phyloP scores from a whole-genome alignment of 768 basidiomycete genomes.

The Neoboletus brunneissimus region DNA sequence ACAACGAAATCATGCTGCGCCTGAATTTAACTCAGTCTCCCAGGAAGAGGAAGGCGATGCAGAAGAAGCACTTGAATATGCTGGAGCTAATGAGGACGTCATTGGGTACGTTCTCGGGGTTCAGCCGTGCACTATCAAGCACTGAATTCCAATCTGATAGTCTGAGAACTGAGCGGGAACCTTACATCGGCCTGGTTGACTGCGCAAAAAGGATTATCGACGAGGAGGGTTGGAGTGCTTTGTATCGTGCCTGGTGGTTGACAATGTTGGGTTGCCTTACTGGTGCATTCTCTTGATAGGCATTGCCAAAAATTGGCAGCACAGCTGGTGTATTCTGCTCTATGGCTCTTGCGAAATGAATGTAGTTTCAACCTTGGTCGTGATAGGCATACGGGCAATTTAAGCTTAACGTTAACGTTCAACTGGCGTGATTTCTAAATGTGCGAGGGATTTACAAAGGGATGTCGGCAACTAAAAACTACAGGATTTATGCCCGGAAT shows the following conservation, averaged over 20 bases:
- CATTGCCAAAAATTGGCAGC: not conserved
- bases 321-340: not conserved
- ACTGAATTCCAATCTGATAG: slow-evolving; percentile 35
- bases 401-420: too few species aligned
- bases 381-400: too few species aligned
- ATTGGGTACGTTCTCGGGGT: slow-evolving; percentile 56
- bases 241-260: slow-evolving; percentile 88
- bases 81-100: slow-evolving; percentile 75
- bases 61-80: slow-evolving; percentile 59
- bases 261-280: slow-evolving; percentile 61
- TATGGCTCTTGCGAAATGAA: not conserved
- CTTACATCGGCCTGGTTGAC: slow-evolving; percentile 71
- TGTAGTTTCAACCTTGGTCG: not conserved
- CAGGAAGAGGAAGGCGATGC: slow-evolving; percentile 70
- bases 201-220: slow-evolving; percentile 73
- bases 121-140: not conserved
- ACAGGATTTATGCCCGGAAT: too few species aligned
- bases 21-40: slow-evolving; percentile 69
- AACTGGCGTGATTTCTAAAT: too few species aligned
- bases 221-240: slow-evolving; percentile 71
- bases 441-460: too few species aligned
- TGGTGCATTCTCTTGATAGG: slow-evolving; percentile 43
- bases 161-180: slow-evolving; percentile 73
- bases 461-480: too few species aligned
- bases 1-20: slow-evolving; percentile 77